Evolutionary conservation across 495 filamentous ascomycete species (phyloP), one percentile per base, ranked within the genome.

Genomic region (Daldinia caldariorum): DNA sequence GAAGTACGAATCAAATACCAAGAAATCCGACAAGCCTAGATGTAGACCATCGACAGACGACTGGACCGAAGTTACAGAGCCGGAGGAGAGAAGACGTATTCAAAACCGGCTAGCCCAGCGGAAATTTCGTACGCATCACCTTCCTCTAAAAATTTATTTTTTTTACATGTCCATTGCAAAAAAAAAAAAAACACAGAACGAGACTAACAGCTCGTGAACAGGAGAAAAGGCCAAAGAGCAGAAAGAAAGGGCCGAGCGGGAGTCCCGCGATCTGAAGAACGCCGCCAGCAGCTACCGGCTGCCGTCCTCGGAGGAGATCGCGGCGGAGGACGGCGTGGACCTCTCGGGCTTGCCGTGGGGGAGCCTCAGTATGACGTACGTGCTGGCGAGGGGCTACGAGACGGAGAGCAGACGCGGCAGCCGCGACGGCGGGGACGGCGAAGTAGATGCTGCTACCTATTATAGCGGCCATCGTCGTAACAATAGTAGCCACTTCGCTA

Each of bases 261-360:
- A 89, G 14, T 81, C 78, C 0, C 83, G 85, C 58, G 87, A 91
- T 73, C 79, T 84, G 61, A 72, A 83, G 47, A 79, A 83, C 38
- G 88, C 88, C 5, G 84, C 81, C 7, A 79, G 80, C 67, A 80
- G 83, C 57, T 91, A 91, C 74, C 76, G 81, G 7, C 79, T 83
- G n/a, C 84, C 85, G 0, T 81, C 81, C 22, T 76, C 87, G 1
- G 79, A 81, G 1, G 87, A 86, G 16, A 67, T 86, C 58, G 84
- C 81, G 37, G 69, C 75, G 43, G 81, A 77, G 32, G 75, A 79
- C 29, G 72, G 74, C 1, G 6, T 53, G 13, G 83, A 85, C 39
- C 81, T 87, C 10, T 86, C 86, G 0, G 89, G 89, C 4, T 74
- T 91, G 3, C 89, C 89, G 0, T 91, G 89, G 89, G 89, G 89